phyloP scores from a whole-genome alignment of 2,329 filamentous ascomycete genomes.

The Sordariomycetes sp. region DNA sequence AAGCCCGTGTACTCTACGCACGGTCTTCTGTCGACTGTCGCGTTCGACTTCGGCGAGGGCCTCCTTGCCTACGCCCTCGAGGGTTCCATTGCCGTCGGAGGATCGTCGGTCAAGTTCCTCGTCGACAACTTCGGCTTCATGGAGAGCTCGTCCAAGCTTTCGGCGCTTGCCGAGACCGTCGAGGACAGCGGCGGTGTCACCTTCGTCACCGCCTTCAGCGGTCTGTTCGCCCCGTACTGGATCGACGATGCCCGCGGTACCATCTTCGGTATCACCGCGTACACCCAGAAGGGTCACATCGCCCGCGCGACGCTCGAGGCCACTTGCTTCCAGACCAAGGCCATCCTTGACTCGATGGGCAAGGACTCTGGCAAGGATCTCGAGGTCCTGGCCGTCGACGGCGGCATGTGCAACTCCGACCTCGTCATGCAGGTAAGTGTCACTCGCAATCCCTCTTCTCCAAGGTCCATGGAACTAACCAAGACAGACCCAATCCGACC shows the following conservation, averaged over 20 bases:
- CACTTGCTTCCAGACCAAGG: conserved; percentile 76
- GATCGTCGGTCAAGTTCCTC: conserved; percentile 64
- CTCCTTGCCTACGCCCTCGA: conserved; percentile 68
- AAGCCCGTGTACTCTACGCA: conserved; percentile 73
- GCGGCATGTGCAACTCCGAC: conserved; percentile 74
- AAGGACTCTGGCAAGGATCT: conserved; percentile 68
- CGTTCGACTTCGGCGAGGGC: conserved; percentile 60
- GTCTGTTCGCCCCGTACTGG: conserved; percentile 78
- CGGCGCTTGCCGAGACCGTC: conserved; percentile 36
- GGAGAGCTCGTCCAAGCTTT: conserved; percentile 33
- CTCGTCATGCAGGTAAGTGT: conserved; percentile 60
- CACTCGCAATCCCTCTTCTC: not conserved
- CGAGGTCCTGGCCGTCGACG: conserved; percentile 69
- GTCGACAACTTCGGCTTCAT: conserved; percentile 50
- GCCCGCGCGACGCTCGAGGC: conserved; percentile 73
- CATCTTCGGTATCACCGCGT: conserved; percentile 69
- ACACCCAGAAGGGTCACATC: conserved; percentile 68
- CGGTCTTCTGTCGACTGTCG: conserved; percentile 68
- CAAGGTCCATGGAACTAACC: not conserved
- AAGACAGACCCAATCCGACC: conserved; percentile 58
- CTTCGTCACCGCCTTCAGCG: conserved; percentile 73
- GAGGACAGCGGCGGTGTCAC: conserved; percentile 66
- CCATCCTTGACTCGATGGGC: conserved; percentile 73
- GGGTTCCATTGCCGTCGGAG: conserved; percentile 68
- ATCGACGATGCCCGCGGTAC: conserved; percentile 76